Evolutionary conservation across 2,329 filamentous ascomycete species (phyloP), one percentile per base, ranked within the genome.

Genomic region (Cytospora chrysosperma): DNA sequence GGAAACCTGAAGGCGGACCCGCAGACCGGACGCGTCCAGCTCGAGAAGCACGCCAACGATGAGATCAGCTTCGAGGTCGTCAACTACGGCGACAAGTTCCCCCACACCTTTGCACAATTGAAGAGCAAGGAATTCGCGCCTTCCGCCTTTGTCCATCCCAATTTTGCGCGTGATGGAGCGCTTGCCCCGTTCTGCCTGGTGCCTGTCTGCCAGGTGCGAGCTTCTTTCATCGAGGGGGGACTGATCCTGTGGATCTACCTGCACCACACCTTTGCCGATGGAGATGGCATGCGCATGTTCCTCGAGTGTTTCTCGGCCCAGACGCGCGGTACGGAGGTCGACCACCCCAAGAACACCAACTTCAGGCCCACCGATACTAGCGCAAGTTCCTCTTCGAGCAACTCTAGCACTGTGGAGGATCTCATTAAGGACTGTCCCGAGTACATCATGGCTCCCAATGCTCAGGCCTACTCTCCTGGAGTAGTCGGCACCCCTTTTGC

Each of bases 231-330:
- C 9, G 67, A 71, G 4, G 78, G 77, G 3, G 78, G 79, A 1
- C 59, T 81, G 12, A 63, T 80, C 8, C 71, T 81, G 26, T 74
- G 71, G 7, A 65, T 77, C n/a, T 78, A 73, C 63, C 69, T 80
- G 53, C 76, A 79, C 63, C 79, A 81, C 62, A 70, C 77, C 8
- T 68, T 79, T 27, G 76, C 75, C 19, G 79, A 81, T 57, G 79
- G 78, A 13, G 72, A 75, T 32, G 77, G 76, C 24, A 70, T 79
- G 24, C 67, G 69, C 24, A 71, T 74, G 7, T 79, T 81, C 56
- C 67, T 81, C 4, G 71, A 77, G 34, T 72, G 71, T 15, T 74
- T 81, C 52, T 74, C 77, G 4, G 72, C 71, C 3, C 71, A 74
- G 65, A 78, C 75, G 8, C 64, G 73, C 27, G n/a, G 43, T 21